phyloP scores from a whole-genome alignment of 306 rosid species.

The Medicago arabica region DNA sequence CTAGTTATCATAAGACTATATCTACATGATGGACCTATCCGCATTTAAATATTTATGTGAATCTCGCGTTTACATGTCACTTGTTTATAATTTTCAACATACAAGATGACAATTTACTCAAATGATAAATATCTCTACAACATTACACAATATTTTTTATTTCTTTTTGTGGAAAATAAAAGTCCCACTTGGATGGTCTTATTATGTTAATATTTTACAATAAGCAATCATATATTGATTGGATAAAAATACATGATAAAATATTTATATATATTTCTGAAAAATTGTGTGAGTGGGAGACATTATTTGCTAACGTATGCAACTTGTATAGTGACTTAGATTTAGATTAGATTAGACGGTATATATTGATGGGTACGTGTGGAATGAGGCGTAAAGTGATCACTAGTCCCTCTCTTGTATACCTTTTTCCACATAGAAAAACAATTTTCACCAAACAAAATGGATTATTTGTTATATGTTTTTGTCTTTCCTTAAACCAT shows the following conservation, averaged over 20 bases:
- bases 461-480: constrained; percentile 16
- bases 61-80: no score
- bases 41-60: no score
- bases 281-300: background rate
- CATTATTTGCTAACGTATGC: constrained; percentile 28
- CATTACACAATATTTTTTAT: no score
- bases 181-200: no score
- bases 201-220: no score
- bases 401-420: constrained; percentile 56
- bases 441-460: constrained; percentile 29
- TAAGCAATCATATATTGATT: background rate
- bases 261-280: no score
- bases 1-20: no score
- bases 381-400: constrained; percentile 64
- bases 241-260: background rate
- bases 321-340: constrained; percentile 16
- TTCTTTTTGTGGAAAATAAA: no score
- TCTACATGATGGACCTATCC: no score
- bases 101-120: no score
- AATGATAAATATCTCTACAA: no score
- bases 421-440: constrained; percentile 33
- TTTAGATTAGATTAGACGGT: constrained; percentile 33
- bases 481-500: constrained; percentile 40
- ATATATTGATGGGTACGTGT: constrained; percentile 44
- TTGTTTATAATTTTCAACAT: no score